Evolutionary conservation across 1,284 basidiomycete species (phyloP).

Genomic region (Phylloporus gajari): DNA sequence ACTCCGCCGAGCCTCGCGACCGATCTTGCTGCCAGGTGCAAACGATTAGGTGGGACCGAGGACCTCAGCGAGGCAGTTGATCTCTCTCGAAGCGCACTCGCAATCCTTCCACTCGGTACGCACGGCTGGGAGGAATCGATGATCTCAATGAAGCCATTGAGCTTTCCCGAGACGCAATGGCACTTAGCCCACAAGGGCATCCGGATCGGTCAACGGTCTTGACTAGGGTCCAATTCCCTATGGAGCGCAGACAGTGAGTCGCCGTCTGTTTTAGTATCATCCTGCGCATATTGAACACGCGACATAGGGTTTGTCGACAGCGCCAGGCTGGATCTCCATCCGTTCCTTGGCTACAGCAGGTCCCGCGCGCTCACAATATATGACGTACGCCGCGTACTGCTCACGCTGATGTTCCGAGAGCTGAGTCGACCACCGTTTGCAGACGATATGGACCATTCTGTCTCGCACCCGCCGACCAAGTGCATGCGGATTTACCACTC

Average conservation of each 20-base stretch:
- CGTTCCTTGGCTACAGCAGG: constrained; percentile 35
- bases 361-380: constrained; percentile 43
- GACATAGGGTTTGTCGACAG: constrained; percentile 37
- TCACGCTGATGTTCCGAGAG: constrained; percentile 53
- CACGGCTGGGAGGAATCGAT: not conserved
- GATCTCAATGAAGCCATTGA: not conserved
- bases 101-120: not conserved
- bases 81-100: not conserved
- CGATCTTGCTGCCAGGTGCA: not conserved
- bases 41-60: not conserved
- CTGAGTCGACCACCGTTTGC: constrained; percentile 46
- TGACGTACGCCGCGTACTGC: constrained; percentile 49
- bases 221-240: constrained; percentile 27
- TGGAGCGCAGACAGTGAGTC: constrained; percentile 32
- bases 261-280: not conserved
- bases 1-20: not conserved
- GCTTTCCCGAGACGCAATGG: constrained; percentile 1
- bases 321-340: constrained; percentile 39
- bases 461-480: constrained; percentile 56
- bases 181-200: not conserved
- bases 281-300: constrained; percentile 4
- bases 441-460: constrained; percentile 56
- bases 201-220: not conserved
- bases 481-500: constrained; percentile 62
- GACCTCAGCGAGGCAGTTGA: not conserved